Base-by-base conservation (phyloP, 371 early-diverging fungal genomes). In the Encephalitozoon cuniculi region DNA sequence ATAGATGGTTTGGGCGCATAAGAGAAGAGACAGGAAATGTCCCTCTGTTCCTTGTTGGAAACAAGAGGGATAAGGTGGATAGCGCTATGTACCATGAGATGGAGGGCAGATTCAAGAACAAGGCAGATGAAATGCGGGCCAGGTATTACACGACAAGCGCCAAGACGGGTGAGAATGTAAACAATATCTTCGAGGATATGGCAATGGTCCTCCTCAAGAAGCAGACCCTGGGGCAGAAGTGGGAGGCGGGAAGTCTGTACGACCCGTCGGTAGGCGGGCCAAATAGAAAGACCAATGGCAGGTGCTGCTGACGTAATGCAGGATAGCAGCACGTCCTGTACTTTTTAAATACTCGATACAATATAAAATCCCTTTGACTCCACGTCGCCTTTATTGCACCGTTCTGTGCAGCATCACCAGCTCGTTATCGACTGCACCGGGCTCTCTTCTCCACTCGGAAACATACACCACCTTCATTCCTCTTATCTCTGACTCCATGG, bases 41-140 rank as follows among this genome's bases (percentile, higher is more conserved):
- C 93, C 95, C 43, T 5, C 21, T 59, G 12, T 92, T 91, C 87
- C 94, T 84, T 18, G 64, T 84, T 21, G 98, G 96, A 74, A 97
- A 97, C 86, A 97, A 97, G 87, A 89, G 93, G 53, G 98, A 97
- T 83, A 84, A 94, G 75, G 92, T 93, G 21, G 66, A 37, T 8
- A 71, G 53, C 30, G 40, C 65, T 18, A 52, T 25, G 3, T 41
- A 23, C 30, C 8, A 54, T 12, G 39, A 11, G 44, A 54, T 78
- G 44, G 78, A 44, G 34, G 30, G 15, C 21, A 43, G 39, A n/a
- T 34, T 54, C 37, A 59, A 46, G 9, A 9, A n/a, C 1, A 68
- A 72, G 67, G 64, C 77, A 9, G 54, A 71, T 1, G 63, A 69
- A 37, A 49, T 74, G 51, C 12, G 23, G 15, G 59, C 68, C 0